phyloP scores from a whole-genome alignment of 306 rosid species.

The Casuarina glauca region DNA sequence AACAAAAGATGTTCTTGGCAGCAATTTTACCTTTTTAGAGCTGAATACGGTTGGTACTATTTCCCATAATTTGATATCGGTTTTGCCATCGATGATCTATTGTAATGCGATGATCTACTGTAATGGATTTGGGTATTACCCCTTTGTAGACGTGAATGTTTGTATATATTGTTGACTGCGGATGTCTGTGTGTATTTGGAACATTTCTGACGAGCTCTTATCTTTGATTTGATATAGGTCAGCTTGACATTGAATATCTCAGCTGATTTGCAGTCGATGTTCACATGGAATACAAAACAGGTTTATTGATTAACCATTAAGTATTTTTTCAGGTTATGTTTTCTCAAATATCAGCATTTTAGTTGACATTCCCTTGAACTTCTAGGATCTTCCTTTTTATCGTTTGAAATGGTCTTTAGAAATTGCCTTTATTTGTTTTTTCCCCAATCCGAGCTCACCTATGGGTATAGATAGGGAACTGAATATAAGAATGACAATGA shows the following conservation, averaged over 20 bases:
- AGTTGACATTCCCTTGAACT: not conserved
- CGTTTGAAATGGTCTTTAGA: not conserved
- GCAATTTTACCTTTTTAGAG: not conserved
- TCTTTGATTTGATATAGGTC: conserved; percentile 53
- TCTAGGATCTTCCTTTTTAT: not conserved
- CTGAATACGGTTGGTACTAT: not conserved
- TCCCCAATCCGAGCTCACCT: not conserved
- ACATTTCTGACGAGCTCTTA: not conserved
- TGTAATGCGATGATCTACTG: not conserved
- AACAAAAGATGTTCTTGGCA: not conserved
- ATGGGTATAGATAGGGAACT: not conserved
- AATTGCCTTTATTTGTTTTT: not conserved
- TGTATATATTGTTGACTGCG: too few relatives aligned
- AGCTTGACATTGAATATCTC: conserved; percentile 86
- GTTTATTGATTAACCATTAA: conserved; percentile 39
- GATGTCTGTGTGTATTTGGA: not conserved
- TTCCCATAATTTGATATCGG: not conserved
- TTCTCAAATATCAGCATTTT: not conserved
- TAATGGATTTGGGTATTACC: not conserved
- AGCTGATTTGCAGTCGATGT: conserved; percentile 86
- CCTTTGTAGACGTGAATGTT: not conserved
- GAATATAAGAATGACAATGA: not conserved
- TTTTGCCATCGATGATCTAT: not conserved
- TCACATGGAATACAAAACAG: conserved; percentile 99
- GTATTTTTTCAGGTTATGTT: not conserved